Conservation (phyloP, 2,329 filamentous ascomycete species). For the Neonectria coccinea region DNA sequence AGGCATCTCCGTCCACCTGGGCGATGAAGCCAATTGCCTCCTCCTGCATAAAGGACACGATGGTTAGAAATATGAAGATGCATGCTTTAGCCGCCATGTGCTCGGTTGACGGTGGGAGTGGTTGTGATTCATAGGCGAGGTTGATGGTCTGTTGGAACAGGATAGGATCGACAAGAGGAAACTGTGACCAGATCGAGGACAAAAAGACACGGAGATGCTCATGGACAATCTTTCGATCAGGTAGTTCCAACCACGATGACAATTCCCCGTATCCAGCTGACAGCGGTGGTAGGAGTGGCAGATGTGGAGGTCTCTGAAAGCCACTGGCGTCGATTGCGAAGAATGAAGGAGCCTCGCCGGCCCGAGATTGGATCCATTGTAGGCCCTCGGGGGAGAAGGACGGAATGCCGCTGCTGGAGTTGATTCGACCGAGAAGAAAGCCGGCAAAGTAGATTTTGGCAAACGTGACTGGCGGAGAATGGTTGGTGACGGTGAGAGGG, state of each 20-base stretch:
- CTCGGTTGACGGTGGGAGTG: slow-evolving; percentile 33
- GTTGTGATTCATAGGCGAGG: slow-evolving; percentile 53
- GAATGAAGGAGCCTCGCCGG: background rate
- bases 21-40: slow-evolving; percentile 20
- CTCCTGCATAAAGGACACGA: slow-evolving; percentile 43
- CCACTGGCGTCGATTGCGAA: background rate
- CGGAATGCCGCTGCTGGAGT: slow-evolving; percentile 1
- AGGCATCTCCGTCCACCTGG: slow-evolving; percentile 53
- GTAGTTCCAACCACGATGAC: background rate
- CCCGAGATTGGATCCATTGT: background rate
- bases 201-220: background rate
- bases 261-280: background rate
- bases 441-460: slow-evolving; percentile 9
- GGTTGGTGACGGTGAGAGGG: background rate
- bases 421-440: background rate
- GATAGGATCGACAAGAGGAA: slow-evolving; percentile 59
- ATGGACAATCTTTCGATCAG: background rate
- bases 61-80: slow-evolving; percentile 59
- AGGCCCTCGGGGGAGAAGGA: slow-evolving; percentile 1
- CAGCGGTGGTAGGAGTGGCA: background rate
- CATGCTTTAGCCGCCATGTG: slow-evolving; percentile 56
- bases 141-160: slow-evolving; percentile 59
- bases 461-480: background rate
- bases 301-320: background rate
- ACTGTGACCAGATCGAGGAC: slow-evolving; percentile 46